Evolutionary conservation across 2,329 filamentous ascomycete genomes (phyloP).

Genomic region (Aspergillus calidoustus): DNA sequence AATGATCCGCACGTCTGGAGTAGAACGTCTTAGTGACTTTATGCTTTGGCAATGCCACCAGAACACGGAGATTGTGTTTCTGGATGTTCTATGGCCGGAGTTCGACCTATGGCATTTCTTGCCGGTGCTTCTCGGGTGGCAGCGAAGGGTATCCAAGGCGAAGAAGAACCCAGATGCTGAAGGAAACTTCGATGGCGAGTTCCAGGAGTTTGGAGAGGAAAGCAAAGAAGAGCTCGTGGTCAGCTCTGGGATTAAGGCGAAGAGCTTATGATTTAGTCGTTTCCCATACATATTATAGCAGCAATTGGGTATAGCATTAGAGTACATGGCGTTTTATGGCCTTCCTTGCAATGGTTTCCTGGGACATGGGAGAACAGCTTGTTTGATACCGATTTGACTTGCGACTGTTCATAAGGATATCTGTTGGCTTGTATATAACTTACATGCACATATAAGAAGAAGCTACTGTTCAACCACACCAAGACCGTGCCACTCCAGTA

Average conservation of each 20-base stretch:
- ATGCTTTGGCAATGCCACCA: constrained; percentile 99
- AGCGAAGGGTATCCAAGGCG: constrained; percentile 67
- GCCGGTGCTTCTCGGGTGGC: constrained; percentile 91
- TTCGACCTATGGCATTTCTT: constrained; percentile 94
- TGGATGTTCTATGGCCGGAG: constrained; percentile 92
- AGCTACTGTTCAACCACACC: not conserved
- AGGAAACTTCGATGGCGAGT: constrained; percentile 62
- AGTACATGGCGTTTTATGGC: constrained; percentile 8
- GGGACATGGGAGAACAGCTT: constrained; percentile 3
- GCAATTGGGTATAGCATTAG: constrained; percentile 9
- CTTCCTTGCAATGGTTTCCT: not conserved
- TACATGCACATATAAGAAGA: not conserved
- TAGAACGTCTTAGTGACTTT: constrained; percentile 91
- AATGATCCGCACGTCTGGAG: constrained; percentile 88
- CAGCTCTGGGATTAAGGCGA: constrained; percentile 33
- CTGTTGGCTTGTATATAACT: constrained; percentile 1
- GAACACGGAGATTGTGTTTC: constrained; percentile 87
- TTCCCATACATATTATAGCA: constrained; percentile 18
- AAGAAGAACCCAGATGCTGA: constrained; percentile 63
- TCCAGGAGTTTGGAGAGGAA: constrained; percentile 33
- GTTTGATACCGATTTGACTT: not conserved
- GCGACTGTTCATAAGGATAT: not conserved
- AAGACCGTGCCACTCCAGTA: not conserved
- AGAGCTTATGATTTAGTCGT: constrained; percentile 32
- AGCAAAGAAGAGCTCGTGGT: constrained; percentile 25